Base-by-base conservation (phyloP, 1,284 basidiomycete species). In the Puccinia hordei region DNA sequence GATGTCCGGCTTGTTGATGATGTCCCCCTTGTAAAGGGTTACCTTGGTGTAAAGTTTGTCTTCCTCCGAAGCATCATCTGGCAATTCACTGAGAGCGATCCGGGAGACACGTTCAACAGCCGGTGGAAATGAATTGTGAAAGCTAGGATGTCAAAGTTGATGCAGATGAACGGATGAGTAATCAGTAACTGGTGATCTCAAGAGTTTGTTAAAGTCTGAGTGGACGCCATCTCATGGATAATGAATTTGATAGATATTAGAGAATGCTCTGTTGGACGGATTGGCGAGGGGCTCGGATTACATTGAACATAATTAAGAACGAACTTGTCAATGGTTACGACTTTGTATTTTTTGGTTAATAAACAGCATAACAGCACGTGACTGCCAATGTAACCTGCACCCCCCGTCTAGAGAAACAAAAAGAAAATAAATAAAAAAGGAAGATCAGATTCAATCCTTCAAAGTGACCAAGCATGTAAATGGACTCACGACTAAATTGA, bases 351-450 rank as follows among this genome's bases (percentile, higher is more conserved):
- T 81, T 92, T 89, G 27, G 95, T 95, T 84, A 93, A 89, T 83
- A 96, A 91, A 46, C 97, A 88, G 74, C 90, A 89, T 83, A 92
- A 92, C 82, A 95, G 91, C 84, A 97, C 92, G 87, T 98, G 95
- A 61, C 94, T 95, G 84, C 92, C 92, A 82, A 94, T 93, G 86
- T 93, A 94, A 72, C 92, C 92, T 82, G 92, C 91, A 77, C 92
- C 92, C 69, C 92, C 92, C 81, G 92, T 93, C 71, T 73, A 69
- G 35, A 73, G 17, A 19, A 19, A 63, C 2, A 33, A 59, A 8
- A 73, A 27, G 27, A 27, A 55, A 4, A 53, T 73, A 1, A 63
- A n/a, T 33, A 46, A 19, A 59, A 8, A 59, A 12, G 17, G 22
- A 53, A 59, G 35, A 35, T 66, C 51, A 78, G 44, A 0, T 24